Base-by-base conservation (phyloP, 2,329 filamentous ascomycete genomes). In the Alternaria sp. region DNA sequence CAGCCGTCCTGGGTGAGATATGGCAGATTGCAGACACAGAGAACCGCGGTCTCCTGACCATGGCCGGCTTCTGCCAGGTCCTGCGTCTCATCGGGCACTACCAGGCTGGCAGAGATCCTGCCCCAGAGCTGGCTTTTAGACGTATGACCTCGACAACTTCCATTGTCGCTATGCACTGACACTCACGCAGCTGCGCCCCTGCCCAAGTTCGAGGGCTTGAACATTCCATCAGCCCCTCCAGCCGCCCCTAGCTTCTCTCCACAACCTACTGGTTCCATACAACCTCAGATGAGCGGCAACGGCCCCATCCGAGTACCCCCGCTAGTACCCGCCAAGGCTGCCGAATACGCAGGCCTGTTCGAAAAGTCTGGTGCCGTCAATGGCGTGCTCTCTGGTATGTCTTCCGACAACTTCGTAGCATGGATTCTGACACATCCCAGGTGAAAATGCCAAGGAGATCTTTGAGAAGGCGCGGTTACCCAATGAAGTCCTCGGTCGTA, bases 11-110 rank as follows among this genome's bases (percentile, higher is more conserved):
- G 59, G 95, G 94, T 78, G 78, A 97, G 91, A 98, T 99, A 84
- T 99, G 95, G 95, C 94, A 98, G 81, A 95, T 99, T 77, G 94
- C 95, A 68, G 95, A 99, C 81, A 93, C 87, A 67, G 94, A 98
- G 81, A 99, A 99, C 81, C 88, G 93, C 65, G 95, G 95, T 51
- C 90, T 98, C 68, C 83, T 99, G 67, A 97, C 93, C 33, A 93
- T 93, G 21, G 87, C 93, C 40, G 95, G 94, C 75, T 99, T 99
- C 80, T 92, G 93, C 61, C 87, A 97, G 75, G 95, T 96, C 57
- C 81, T 99, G 75, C 88, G 95, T 72, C 87, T 99, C 75, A 98
- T 99, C 75, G 95, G 93, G 60, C 95, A 98, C 81, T 93, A 93
- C 65, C 95, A 99, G 80, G 91, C 90, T 65, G 91, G 92, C 71